Evolutionary conservation across 2,329 filamentous ascomycete species (phyloP).

Genomic region (Trichophyton simii): DNA sequence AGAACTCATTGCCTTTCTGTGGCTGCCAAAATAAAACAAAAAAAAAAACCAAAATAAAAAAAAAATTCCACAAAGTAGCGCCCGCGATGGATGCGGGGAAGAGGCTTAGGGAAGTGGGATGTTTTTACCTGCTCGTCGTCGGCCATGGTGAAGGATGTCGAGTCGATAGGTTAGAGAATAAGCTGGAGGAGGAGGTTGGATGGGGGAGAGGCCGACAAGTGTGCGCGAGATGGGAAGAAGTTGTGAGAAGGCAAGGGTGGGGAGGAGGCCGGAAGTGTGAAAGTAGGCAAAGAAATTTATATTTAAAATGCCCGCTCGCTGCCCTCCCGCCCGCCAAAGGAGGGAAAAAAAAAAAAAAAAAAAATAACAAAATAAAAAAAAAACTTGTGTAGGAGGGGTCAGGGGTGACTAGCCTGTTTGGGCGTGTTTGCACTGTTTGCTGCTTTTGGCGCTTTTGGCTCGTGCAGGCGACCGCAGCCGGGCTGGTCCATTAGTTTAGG

Average conservation of each 20-base stretch:
- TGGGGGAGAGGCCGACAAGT: slow-evolving; percentile 14
- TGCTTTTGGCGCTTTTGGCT: background rate
- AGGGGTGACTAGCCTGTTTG: slow-evolving; percentile 8
- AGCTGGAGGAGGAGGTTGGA: slow-evolving; percentile 10
- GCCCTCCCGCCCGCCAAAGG: slow-evolving; percentile 3
- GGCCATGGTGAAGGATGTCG: slow-evolving; percentile 44
- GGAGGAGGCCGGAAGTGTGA: slow-evolving; percentile 14
- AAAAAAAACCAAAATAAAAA: too few species aligned
- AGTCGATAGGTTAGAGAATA: slow-evolving; percentile 12
- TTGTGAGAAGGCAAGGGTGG: slow-evolving; percentile 12
- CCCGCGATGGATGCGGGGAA: slow-evolving; percentile 15
- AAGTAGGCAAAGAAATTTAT: slow-evolving; percentile 1
- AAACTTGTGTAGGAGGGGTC: slow-evolving; percentile 8
- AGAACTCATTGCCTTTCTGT: background rate
- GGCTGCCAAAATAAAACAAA: background rate
- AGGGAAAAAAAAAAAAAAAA: slow-evolving; percentile 13
- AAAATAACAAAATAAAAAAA: too few species aligned
- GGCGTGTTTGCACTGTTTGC: slow-evolving; percentile 7
- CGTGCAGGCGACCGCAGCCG: slow-evolving; percentile 2
- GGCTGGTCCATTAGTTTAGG: background rate
- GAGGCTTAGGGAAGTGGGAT: slow-evolving; percentile 14
- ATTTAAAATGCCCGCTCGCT: slow-evolving; percentile 8
- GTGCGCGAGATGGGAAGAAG: slow-evolving; percentile 13
- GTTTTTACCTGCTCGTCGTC: slow-evolving; percentile 53
- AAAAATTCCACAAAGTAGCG: too few species aligned